Base-by-base conservation (phyloP, 176 grass and related monocot genomes). In the Triticum urartu region DNA sequence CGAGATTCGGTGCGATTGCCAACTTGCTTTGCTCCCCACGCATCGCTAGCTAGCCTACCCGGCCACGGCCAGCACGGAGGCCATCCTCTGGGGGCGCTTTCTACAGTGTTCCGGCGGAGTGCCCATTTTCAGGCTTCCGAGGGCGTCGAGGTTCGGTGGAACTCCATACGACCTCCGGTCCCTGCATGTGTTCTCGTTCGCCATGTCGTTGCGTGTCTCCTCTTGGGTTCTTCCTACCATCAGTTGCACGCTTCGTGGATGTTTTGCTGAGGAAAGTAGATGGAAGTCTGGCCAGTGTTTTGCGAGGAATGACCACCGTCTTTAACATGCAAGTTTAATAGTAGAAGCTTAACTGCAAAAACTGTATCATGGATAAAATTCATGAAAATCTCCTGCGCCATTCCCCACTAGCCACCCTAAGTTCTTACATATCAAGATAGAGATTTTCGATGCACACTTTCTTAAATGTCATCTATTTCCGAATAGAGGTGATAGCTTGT, bases 11-110 rank as follows among this genome's bases (percentile, higher is more conserved):
- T 81, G 14, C 64, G 3, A 81, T 70, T 70, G 45, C 64, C 11
- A 52, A 52, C 17, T 81, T 81, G 45, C 80, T 83, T 83, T 83
- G 80, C 48, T 72, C 45, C 43, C 28, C 79, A 54, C 43, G 43
- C 79, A 26, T 8, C 40, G 69, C 38, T 72, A 72, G 68, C 34
- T 13, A 47, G 45, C 11, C 43, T 42, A 42, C 39, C 9, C 42
- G n/a, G 35, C 34, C 18, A 42, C 25, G 5, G 39, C n/a, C 40
- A 14, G 71, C 26, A 8, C 1, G 67, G 36, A 39, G 20, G 20
- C 38, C 38, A 72, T 43, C 68, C 38, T 73, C 5, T 71, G 21
- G 22, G 42, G 43, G 42, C 8, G 26, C 45, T 77, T 56, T 77
- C 47, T 11, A 32, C 14, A 21, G 47, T 56, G 73, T 1, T 33